A percentile compares a stretch with the other conserved stretches of the same genome.
Conservation (phyloP, 495 filamentous ascomycete species). For the Xanthoparmelia taractica region DNA sequence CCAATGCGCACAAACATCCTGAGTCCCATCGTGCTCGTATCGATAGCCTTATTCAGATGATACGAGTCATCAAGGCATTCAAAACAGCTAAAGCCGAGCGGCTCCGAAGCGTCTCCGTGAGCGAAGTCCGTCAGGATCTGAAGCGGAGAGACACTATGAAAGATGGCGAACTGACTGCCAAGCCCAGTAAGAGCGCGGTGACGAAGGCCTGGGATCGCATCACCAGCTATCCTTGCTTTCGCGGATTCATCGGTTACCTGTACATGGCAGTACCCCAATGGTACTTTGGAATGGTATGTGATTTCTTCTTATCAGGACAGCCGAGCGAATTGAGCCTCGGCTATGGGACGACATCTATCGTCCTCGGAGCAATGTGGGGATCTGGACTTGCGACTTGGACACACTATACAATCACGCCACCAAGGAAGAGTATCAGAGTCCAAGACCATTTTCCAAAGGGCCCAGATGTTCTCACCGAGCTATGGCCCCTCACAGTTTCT, state of each 20-base stretch:
- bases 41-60: slow-evolving; percentile 11
- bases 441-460: slow-evolving; percentile 26
- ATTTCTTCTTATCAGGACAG: slow-evolving; percentile 26
- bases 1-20: slow-evolving; percentile 18
- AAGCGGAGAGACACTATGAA: slow-evolving; percentile 16
- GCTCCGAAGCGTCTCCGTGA: slow-evolving; percentile 14
- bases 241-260: slow-evolving; percentile 21
- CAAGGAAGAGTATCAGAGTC: slow-evolving; percentile 15
- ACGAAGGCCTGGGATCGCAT: slow-evolving; percentile 12
- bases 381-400: slow-evolving; percentile 23
- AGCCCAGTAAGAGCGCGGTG: neutral
- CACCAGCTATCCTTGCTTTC: slow-evolving; percentile 20
- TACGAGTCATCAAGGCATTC: slow-evolving; percentile 17
- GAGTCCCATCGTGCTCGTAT: slow-evolving; percentile 16
- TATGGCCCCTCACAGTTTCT: slow-evolving; percentile 21
- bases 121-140: slow-evolving; percentile 17
- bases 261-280: slow-evolving; percentile 24
- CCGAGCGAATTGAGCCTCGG: slow-evolving; percentile 22
- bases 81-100: slow-evolving; percentile 10
- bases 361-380: slow-evolving; percentile 22
- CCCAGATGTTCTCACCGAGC: slow-evolving; percentile 18
- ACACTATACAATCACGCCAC: slow-evolving; percentile 24
- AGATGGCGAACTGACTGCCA: neutral
- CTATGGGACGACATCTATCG: slow-evolving; percentile 24
- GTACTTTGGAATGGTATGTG: slow-evolving; percentile 20